A percentile compares a stretch with the other conserved stretches of the same genome.
phyloP scores from a whole-genome alignment of 176 grass and related monocot species.

The Triticum dicoccoides region DNA sequence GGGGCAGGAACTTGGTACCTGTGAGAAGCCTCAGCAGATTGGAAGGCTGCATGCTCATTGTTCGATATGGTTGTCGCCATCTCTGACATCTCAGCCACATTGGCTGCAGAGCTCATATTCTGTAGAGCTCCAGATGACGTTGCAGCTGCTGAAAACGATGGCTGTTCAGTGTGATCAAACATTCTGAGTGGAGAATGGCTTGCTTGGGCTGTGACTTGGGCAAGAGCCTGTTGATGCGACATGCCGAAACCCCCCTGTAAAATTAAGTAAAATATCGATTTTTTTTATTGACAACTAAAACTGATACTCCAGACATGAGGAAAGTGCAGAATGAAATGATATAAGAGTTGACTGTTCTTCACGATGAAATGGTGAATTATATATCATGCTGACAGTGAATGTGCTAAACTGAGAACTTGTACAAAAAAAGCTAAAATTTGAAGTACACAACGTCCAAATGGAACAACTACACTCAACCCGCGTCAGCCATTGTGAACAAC shows the following conservation, averaged over 20 bases:
- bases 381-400: background rate
- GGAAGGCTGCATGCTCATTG: slow-evolving; percentile 43
- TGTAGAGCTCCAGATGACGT: slow-evolving; percentile 43
- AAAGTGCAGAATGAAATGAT: background rate
- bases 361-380: background rate
- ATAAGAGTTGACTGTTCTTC: slow-evolving; percentile 1
- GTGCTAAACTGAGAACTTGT: slow-evolving; percentile 5
- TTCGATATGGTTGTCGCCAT: slow-evolving; percentile 31
- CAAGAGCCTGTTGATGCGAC: slow-evolving; percentile 58
- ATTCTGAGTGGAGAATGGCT: slow-evolving; percentile 66
- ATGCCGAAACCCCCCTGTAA: slow-evolving; percentile 71
- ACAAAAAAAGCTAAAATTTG: background rate
- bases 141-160: slow-evolving; percentile 48
- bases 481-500: slow-evolving; percentile 12
- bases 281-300: slow-evolving; percentile 6
- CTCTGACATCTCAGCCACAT: slow-evolving; percentile 27
- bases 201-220: slow-evolving; percentile 76
- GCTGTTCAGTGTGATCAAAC: slow-evolving; percentile 53
- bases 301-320: background rate
- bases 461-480: background rate
- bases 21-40: slow-evolving; percentile 47
- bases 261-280: slow-evolving; percentile 11
- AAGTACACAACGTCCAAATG: background rate
- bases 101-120: slow-evolving; percentile 33
- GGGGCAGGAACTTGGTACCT: slow-evolving; percentile 53